Conservation (phyloP, 495 filamentous ascomycete genomes). For the Aspergillus ostianus region DNA sequence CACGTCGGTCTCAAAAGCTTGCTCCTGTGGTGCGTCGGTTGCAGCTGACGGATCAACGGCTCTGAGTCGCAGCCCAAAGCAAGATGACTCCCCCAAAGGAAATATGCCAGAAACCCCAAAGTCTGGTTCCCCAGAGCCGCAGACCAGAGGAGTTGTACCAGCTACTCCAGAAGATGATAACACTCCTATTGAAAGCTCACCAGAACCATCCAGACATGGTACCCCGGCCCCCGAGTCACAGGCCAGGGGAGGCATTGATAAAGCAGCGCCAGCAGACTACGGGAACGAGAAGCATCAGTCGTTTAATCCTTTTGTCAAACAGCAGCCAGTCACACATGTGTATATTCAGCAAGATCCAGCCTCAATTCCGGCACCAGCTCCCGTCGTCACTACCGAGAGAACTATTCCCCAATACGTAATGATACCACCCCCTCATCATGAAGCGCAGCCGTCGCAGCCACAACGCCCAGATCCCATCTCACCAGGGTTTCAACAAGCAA, state of each 20-base stretch:
- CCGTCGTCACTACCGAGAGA: slow-evolving; percentile 23
- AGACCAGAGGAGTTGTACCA: neutral
- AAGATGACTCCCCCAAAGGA: neutral
- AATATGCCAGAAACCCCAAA: neutral
- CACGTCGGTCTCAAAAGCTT: slow-evolving; percentile 12
- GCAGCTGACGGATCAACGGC: slow-evolving; percentile 1
- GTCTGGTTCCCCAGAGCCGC: neutral
- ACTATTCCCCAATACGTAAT: slow-evolving; percentile 28
- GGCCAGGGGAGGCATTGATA: neutral
- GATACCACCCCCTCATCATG: slow-evolving; percentile 25
- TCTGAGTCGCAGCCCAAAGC: neutral
- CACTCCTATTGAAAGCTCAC: neutral
- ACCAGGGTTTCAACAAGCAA: slow-evolving; percentile 40
- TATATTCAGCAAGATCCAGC: slow-evolving; percentile 11
- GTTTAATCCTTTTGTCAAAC: slow-evolving; percentile 14
- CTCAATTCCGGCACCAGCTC: slow-evolving; percentile 12
- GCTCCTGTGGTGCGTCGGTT: slow-evolving; percentile 18
- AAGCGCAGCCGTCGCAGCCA: slow-evolving; percentile 11
- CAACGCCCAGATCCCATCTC: slow-evolving; percentile 35
- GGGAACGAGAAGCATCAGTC: slow-evolving; percentile 2
- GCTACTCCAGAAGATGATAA: neutral
- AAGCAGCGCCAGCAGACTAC: neutral
- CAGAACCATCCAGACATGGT: neutral
- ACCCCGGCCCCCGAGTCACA: neutral
- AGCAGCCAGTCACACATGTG: slow-evolving; percentile 10